Percentiles rank a stretch among this genome's conserved stretches.
Conservation (phyloP, 306 rosid species). For the Fragaria iinumae region DNA sequence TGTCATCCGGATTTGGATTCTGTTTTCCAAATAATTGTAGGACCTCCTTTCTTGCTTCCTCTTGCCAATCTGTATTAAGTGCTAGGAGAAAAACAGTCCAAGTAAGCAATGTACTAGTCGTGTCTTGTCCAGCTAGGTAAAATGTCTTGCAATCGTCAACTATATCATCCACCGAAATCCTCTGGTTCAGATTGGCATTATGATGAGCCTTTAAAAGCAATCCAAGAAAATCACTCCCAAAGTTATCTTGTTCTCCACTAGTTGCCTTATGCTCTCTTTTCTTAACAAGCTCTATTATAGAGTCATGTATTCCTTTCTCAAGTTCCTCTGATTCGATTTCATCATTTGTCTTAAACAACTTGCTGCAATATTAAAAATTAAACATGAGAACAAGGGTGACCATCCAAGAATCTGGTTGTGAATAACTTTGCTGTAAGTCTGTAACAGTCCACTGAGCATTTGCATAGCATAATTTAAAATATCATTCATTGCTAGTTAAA, state of each 20-base stretch:
- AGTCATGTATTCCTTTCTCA: constrained; percentile 21
- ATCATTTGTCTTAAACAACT: constrained; percentile 12
- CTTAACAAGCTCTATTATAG: constrained; percentile 19
- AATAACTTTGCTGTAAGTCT: background rate
- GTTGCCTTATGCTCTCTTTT: constrained; percentile 19
- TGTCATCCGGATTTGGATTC: constrained; percentile 19
- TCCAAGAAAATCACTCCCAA: constrained; percentile 36
- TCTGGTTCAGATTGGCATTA: constrained; percentile 18
- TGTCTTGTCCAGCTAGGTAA: constrained; percentile 33
- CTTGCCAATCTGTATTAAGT: constrained; percentile 4
- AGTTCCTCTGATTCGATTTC: constrained; percentile 27
- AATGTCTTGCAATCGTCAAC: constrained; percentile 36
- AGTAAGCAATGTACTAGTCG: constrained; percentile 24
- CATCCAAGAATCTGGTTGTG: background rate
- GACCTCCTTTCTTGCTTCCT: constrained; percentile 26
- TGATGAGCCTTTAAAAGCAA: constrained; percentile 25
- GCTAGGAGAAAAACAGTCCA: constrained; percentile 26
- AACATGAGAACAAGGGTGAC: too few relatives aligned
- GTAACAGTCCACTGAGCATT: background rate
- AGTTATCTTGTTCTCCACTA: constrained; percentile 13
- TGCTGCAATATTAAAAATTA: constrained; percentile 8
- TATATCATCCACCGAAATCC: constrained; percentile 24
- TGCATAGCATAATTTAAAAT: background rate
- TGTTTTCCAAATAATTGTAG: constrained; percentile 19
- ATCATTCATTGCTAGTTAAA: background rate